These are phyloP conservation scores for Mucor mucedo DNA, from an alignment of 371 early-diverging fungal genomes.

Conservation along the genomic window DNA sequence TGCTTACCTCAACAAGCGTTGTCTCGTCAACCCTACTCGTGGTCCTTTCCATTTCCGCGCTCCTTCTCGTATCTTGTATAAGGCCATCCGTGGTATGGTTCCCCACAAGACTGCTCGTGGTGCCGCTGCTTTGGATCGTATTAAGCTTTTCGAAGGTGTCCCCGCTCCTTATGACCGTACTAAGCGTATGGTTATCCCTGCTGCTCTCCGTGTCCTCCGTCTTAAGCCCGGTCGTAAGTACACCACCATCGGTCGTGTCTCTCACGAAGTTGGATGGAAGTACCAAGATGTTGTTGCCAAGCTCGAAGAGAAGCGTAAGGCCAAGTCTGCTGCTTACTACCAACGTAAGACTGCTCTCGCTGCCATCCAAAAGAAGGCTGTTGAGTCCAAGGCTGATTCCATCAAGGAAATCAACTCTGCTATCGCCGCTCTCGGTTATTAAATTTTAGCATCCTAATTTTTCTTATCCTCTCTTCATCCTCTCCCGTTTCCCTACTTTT, in stretches of 20 bases:
- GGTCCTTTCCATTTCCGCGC: constrained; percentile 99
- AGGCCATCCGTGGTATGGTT: constrained; percentile 98
- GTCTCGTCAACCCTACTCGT: constrained; percentile 95
- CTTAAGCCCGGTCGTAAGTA: constrained; percentile 97
- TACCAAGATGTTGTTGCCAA: constrained; percentile 95
- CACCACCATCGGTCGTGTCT: constrained; percentile 93
- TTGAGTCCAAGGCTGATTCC: constrained; percentile 51
- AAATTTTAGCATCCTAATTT: constrained; percentile 28
- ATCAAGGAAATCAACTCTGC: constrained; percentile 54
- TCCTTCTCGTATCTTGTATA: constrained; percentile 98
- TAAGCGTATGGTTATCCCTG: constrained; percentile 97
- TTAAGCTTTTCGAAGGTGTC: constrained; percentile 99
- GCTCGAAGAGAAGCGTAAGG: constrained; percentile 98
- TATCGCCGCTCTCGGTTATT: constrained; percentile 63
- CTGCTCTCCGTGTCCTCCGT: constrained; percentile 96
- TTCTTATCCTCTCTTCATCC: not conserved
- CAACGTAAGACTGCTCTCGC: constrained; percentile 76
- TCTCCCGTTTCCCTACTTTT: not conserved
- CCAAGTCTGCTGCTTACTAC: constrained; percentile 90
- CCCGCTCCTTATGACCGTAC: constrained; percentile 97
- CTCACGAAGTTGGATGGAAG: constrained; percentile 99
- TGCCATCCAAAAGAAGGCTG: constrained; percentile 55
- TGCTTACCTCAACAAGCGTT: constrained; percentile 98
- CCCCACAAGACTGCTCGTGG: constrained; percentile 99
- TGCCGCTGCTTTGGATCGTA: constrained; percentile 94